These are phyloP conservation scores for Ceratobasidium papillatum DNA, from an alignment of 1,284 basidiomycete genomes.

Conservation along the genomic window DNA sequence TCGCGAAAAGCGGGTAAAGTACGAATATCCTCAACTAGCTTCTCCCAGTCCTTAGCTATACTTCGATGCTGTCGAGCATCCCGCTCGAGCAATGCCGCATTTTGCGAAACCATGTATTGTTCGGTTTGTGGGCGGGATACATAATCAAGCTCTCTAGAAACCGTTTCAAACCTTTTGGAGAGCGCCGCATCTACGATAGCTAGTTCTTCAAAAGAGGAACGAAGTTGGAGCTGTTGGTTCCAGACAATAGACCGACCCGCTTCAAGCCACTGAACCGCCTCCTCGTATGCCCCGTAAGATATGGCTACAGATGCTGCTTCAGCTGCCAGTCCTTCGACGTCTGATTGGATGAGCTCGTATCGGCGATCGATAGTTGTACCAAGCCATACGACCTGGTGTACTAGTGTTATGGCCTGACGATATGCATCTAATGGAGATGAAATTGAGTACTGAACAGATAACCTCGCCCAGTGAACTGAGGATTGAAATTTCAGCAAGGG, in stretches of 20 bases:
- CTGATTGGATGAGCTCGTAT: not conserved
- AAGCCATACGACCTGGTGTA: conserved; percentile 11
- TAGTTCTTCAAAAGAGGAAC: not conserved
- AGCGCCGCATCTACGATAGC: not conserved
- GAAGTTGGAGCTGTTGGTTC: conserved; percentile 8
- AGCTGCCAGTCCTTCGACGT: not conserved
- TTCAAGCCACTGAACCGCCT: conserved; percentile 11
- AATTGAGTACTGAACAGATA: too few species aligned
- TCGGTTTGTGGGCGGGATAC: too few species aligned
- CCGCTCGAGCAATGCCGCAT: not conserved
- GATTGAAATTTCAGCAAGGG: too few species aligned
- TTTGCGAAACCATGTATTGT: too few species aligned
- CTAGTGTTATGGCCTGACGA: not conserved
- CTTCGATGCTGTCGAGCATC: not conserved
- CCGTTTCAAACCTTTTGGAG: not conserved
- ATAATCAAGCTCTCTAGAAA: not conserved
- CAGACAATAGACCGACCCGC: conserved; percentile 15
- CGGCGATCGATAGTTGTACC: not conserved
- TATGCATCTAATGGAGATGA: not conserved
- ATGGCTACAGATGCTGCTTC: conserved; percentile 1
- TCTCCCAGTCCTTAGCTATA: not conserved
- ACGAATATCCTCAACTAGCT: not conserved
- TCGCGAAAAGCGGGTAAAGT: not conserved
- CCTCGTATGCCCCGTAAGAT: not conserved
- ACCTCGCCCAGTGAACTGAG: too few species aligned